A percentile compares a stretch with the other conserved stretches of the same genome.
These are phyloP conservation scores for Funneliformis mosseae DNA, from an alignment of 192 early-diverging fungal genomes.

Conservation along the genomic window DNA sequence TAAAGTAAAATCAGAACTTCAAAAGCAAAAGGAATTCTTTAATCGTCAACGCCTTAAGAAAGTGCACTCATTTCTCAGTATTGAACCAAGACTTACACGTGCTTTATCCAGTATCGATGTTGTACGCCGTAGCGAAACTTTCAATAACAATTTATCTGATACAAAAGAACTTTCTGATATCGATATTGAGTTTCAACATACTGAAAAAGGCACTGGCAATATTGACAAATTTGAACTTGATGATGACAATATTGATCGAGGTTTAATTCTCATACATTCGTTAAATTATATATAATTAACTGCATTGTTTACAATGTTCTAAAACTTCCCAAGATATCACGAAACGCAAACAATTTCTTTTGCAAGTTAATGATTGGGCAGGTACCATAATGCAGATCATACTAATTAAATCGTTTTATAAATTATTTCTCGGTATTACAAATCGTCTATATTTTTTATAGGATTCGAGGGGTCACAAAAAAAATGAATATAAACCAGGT, in stretches of 20 bases:
- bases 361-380: conserved; percentile 15
- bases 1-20: conserved; percentile 18
- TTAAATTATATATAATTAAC: background rate
- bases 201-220: background rate
- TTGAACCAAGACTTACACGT: background rate
- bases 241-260: background rate
- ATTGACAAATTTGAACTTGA: background rate
- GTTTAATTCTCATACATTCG: background rate
- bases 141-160: background rate
- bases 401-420: background rate
- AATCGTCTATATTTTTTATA: background rate
- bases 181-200: background rate
- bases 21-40: conserved; percentile 27
- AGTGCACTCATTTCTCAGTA: conserved; percentile 2
- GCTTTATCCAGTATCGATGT: conserved; percentile 15
- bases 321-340: background rate
- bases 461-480: too few species aligned
- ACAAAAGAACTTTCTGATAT: background rate
- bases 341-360: conserved; percentile 22
- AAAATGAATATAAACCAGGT: too few species aligned
- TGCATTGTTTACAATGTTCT: background rate
- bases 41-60: conserved; percentile 19
- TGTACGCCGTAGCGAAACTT: background rate
- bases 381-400: background rate
- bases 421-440: background rate